Evolutionary conservation across 805 yeast species (phyloP).

Genomic region (Saccharomycopsis olivae): DNA sequence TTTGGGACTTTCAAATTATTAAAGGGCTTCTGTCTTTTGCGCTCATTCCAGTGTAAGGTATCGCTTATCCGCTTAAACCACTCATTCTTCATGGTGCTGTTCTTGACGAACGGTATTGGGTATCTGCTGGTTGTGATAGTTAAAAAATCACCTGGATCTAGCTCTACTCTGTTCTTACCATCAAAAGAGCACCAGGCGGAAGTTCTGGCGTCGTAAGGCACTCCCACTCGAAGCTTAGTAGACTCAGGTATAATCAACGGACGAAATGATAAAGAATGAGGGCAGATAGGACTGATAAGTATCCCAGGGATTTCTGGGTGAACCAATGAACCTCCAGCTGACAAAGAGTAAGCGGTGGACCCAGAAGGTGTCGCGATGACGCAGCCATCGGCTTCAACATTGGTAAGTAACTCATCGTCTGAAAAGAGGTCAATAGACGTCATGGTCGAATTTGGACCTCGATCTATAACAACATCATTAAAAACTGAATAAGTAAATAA

Average conservation of each 20-base stretch:
- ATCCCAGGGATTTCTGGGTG: conserved; percentile 47
- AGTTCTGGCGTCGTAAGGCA: conserved; percentile 25
- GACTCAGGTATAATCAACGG: conserved; percentile 40
- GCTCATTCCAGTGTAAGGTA: conserved; percentile 28
- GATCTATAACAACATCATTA: conserved; percentile 41
- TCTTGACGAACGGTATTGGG: conserved; percentile 25
- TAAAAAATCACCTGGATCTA: conserved; percentile 25
- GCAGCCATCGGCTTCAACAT: conserved; percentile 58
- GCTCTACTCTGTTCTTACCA: conserved; percentile 26
- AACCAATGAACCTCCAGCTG: conserved; percentile 44
- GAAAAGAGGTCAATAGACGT: conserved; percentile 40
- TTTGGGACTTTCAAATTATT: conserved; percentile 3
- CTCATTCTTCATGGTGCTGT: conserved; percentile 20
- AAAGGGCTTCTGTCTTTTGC: conserved; percentile 25
- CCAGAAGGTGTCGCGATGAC: conserved; percentile 62
- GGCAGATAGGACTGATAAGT: conserved; percentile 47
- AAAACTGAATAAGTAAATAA: conserved; percentile 30
- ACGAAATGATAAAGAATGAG: conserved; percentile 41
- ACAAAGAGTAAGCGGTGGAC: conserved; percentile 45
- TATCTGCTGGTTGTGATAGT: conserved; percentile 26
- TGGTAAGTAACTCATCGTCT: conserved; percentile 40
- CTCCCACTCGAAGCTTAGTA: conserved; percentile 25
- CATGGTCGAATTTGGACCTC: conserved; percentile 43
- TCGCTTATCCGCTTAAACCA: conserved; percentile 28
- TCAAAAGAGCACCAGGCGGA: conserved; percentile 30